Conservation (phyloP, 495 filamentous ascomycete genomes). For the Schizothecium vesticola region DNA sequence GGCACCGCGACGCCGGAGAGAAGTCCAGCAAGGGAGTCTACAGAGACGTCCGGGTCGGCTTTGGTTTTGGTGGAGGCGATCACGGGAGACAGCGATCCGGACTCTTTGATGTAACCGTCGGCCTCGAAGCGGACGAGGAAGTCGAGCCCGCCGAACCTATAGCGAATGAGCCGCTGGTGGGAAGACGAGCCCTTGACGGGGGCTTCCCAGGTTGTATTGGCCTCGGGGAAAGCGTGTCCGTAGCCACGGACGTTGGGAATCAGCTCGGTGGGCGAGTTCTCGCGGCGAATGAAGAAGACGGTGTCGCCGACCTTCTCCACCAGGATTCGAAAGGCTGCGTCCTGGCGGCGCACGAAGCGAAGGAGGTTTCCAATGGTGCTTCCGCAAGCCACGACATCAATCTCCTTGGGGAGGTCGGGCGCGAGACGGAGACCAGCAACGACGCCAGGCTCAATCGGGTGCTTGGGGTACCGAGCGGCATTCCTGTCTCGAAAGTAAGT, state of each 20-base stretch:
- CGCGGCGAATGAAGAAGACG: conserved; percentile 56
- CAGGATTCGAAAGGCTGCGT: conserved; percentile 50
- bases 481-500: conserved; percentile 58
- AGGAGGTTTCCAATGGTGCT: conserved; percentile 54
- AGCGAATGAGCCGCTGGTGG: conserved; percentile 58
- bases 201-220: conserved; percentile 54
- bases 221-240: conserved; percentile 61
- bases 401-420: conserved; percentile 17
- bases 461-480: conserved; percentile 48
- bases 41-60: neutral
- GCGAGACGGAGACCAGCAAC: conserved; percentile 23
- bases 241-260: conserved; percentile 53
- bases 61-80: neutral
- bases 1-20: neutral
- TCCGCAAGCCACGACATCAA: conserved; percentile 60
- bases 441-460: conserved; percentile 57
- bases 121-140: conserved; percentile 55
- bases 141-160: conserved; percentile 50
- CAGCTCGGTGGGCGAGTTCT: conserved; percentile 48
- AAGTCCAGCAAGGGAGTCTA: conserved; percentile 7
- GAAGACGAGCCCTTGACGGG: conserved; percentile 48
- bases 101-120: conserved; percentile 49
- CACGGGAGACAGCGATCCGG: neutral
- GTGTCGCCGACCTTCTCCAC: conserved; percentile 56
- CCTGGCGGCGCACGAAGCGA: conserved; percentile 44